Evolutionary conservation across 805 yeast genomes (phyloP).

Genomic region (Torulaspora maleeae): DNA sequence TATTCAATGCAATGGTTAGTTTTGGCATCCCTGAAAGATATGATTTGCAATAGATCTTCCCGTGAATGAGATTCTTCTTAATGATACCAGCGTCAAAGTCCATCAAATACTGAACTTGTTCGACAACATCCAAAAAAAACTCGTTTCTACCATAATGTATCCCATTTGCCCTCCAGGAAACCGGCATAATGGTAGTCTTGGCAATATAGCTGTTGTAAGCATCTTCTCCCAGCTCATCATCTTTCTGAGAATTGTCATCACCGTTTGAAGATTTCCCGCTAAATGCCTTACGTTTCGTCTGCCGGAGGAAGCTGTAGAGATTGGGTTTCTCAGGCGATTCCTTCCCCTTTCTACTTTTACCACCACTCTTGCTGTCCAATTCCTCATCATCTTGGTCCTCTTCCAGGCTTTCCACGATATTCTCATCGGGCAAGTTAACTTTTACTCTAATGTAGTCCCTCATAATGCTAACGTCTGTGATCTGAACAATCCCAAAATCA

Average conservation of each 20-base stretch:
- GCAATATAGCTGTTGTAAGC: conserved; percentile 68
- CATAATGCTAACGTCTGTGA: conserved; percentile 72
- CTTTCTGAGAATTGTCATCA: conserved; percentile 7
- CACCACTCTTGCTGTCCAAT: conserved; percentile 9
- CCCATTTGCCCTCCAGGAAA: conserved; percentile 92
- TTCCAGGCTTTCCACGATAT: conserved; percentile 16
- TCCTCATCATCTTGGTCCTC: conserved; percentile 15
- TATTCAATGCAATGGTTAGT: conserved; percentile 71
- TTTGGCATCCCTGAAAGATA: conserved; percentile 89
- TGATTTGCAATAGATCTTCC: conserved; percentile 67
- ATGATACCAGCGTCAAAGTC: conserved; percentile 56
- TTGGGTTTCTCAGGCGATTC: conserved; percentile 3
- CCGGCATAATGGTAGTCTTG: conserved; percentile 68
- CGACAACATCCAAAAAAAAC: conserved; percentile 81
- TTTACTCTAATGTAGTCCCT: conserved; percentile 71
- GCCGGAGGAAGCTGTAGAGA: conserved; percentile 10
- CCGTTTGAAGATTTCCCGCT: conserved; percentile 4
- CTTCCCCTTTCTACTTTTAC: conserved; percentile 6
- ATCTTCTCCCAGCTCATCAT: conserved; percentile 20
- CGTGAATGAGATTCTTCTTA: conserved; percentile 62
- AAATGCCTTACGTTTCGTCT: conserved; percentile 5
- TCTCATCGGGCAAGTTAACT: conserved; percentile 38
- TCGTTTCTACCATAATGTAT: conserved; percentile 84
- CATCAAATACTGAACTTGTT: conserved; percentile 63
- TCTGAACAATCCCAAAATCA: conserved; percentile 84